A percentile compares a stretch with the other conserved stretches of the same genome.
Evolutionary conservation across 108 stramenopile genomes (phyloP).

Genomic region (Nitzschia sp.): DNA sequence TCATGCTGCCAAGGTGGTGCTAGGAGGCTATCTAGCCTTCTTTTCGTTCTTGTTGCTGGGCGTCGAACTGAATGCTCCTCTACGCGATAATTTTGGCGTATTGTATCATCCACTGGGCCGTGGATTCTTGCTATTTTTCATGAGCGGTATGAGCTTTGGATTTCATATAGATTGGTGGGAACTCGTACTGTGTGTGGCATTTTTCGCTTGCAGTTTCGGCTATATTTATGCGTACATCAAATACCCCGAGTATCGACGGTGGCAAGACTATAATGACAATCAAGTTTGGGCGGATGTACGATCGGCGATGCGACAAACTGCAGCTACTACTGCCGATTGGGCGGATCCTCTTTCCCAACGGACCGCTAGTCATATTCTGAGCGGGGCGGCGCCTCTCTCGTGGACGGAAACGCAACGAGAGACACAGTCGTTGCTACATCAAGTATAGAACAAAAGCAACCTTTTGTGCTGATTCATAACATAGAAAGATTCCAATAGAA

Average conservation of each 20-base stretch:
- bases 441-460: conserved; percentile 17
- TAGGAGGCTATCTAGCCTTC: conserved; percentile 36
- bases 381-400: not conserved
- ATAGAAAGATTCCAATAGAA: no score
- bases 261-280: conserved; percentile 37
- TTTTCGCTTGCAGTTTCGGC: conserved; percentile 14
- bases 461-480: not conserved
- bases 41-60: conserved; percentile 33
- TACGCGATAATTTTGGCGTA: conserved; percentile 49
- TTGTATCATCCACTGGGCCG: conserved; percentile 43
- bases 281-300: conserved; percentile 19
- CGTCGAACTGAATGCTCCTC: conserved; percentile 35
- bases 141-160: conserved; percentile 40
- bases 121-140: conserved; percentile 28
- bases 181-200: conserved; percentile 28
- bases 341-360: conserved; percentile 1
- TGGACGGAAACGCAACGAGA: conserved; percentile 17
- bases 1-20: conserved; percentile 27
- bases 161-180: conserved; percentile 38
- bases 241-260: conserved; percentile 44
- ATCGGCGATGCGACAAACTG: not conserved
- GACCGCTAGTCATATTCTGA: not conserved
- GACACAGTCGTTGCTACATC: conserved; percentile 19
- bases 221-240: conserved; percentile 31
- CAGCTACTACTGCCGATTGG: not conserved